Evolutionary conservation across 768 basidiomycete genomes (phyloP).

Genomic region (Auricularia sp.): DNA sequence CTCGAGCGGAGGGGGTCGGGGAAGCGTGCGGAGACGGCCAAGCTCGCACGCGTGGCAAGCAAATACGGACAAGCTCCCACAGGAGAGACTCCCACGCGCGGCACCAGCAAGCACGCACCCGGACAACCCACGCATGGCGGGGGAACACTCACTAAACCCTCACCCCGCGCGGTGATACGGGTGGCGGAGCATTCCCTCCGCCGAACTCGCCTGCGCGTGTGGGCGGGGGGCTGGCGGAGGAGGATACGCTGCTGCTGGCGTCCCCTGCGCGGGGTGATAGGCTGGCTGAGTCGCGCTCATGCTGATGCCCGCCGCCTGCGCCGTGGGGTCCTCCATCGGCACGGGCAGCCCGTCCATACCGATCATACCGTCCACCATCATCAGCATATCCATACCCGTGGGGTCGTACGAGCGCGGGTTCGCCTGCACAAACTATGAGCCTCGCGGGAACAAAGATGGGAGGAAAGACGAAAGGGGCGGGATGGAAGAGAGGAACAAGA

Average conservation of each 20-base stretch:
- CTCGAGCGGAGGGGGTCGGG: too few relatives aligned
- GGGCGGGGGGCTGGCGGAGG: background rate
- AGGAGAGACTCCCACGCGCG: too few relatives aligned
- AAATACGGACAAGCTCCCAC: too few relatives aligned
- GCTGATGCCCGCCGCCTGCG: background rate
- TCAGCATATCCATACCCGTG: too few relatives aligned
- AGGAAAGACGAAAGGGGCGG: too few relatives aligned
- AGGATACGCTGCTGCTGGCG: background rate
- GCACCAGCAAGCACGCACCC: background rate
- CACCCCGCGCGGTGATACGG: background rate
- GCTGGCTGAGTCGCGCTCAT: background rate
- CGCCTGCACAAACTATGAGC: too few relatives aligned
- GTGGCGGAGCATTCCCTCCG: background rate
- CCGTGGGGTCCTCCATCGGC: slow-evolving; percentile 1
- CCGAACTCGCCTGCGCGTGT: background rate
- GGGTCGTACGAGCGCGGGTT: too few relatives aligned
- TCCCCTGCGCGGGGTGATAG: background rate
- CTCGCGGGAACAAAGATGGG: too few relatives aligned
- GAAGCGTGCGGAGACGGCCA: too few relatives aligned
- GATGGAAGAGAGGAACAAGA: background rate
- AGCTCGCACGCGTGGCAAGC: too few relatives aligned
- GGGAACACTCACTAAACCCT: background rate
- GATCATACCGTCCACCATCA: too few relatives aligned
- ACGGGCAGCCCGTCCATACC: background rate
- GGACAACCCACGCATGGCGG: background rate